Conservation (phyloP, 1,284 basidiomycete genomes). For the Apiotrichum montevideense region DNA sequence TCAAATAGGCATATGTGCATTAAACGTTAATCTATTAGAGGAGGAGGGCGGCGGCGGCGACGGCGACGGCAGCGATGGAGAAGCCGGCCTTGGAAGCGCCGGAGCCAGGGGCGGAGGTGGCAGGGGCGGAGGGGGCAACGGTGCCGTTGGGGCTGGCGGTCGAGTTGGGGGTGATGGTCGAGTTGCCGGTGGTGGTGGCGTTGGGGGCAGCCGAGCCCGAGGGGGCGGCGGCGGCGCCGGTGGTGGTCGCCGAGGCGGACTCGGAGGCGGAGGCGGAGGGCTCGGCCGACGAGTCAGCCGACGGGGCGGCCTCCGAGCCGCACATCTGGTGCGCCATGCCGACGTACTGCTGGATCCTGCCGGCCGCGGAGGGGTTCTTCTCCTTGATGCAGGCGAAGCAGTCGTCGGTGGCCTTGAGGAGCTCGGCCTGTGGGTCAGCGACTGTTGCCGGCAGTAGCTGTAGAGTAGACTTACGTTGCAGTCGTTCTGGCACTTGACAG, state of each 20-base stretch:
- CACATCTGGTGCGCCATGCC: constrained; percentile 12
- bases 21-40: not conserved
- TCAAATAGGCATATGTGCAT: too few relatives aligned
- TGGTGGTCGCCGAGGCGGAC: not conserved
- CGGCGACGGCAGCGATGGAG: constrained; percentile 6
- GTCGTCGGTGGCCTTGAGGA: constrained; percentile 5
- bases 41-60: constrained; percentile 2
- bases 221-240: not conserved
- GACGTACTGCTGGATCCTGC: constrained; percentile 5
- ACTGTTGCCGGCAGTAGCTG: not conserved
- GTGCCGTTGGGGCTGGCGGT: not conserved
- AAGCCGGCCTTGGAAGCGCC: constrained; percentile 3
- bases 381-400: constrained; percentile 13
- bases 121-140: not conserved
- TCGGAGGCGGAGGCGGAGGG: not conserved
- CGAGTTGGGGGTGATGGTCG: not conserved
- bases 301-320: constrained; percentile 2
- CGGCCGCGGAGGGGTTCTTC: constrained; percentile 8
- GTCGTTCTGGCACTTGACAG: constrained; percentile 12
- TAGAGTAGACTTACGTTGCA: constrained; percentile 3
- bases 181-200: not conserved
- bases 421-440: constrained; percentile 3
- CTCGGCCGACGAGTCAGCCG: not conserved
- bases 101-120: not conserved
- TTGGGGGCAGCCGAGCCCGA: not conserved